These are phyloP conservation scores for Fusarium mexicanum DNA, from an alignment of 2,329 filamentous ascomycete genomes.

Conservation along the genomic window DNA sequence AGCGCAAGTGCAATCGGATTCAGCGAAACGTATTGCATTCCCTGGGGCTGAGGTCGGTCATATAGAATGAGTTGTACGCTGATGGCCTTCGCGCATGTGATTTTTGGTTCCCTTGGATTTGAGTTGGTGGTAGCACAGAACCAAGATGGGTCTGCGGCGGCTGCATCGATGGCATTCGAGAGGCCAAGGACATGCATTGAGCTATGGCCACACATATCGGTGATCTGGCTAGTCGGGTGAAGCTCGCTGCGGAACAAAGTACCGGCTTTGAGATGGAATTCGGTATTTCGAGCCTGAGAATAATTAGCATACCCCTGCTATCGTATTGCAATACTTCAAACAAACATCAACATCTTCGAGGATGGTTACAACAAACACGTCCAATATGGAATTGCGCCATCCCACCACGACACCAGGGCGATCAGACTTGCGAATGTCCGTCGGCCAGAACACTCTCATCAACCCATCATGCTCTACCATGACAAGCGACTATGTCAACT, in stretches of 20 bases:
- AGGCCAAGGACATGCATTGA: conserved; percentile 88
- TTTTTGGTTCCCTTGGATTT: conserved; percentile 68
- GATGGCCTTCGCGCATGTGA: conserved; percentile 76
- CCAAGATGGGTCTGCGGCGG: conserved; percentile 71
- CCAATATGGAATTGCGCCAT: conserved; percentile 91
- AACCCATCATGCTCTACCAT: conserved; percentile 84
- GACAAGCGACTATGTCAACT: conserved; percentile 53
- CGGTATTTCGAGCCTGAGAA: conserved; percentile 76
- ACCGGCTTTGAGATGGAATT: conserved; percentile 85
- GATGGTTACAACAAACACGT: conserved; percentile 89
- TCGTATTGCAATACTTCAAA: neutral
- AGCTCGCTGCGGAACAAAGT: conserved; percentile 84
- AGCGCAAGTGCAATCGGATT: conserved; percentile 88
- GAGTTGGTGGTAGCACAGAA: conserved; percentile 68
- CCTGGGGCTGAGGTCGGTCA: conserved; percentile 81
- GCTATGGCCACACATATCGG: conserved; percentile 83
- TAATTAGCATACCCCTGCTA: conserved; percentile 37
- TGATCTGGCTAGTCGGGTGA: conserved; percentile 82
- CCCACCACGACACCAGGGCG: conserved; percentile 88
- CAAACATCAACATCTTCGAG: conserved; percentile 90
- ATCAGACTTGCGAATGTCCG: conserved; percentile 78
- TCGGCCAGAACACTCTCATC: conserved; percentile 99
- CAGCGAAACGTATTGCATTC: conserved; percentile 97
- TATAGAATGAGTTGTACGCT: conserved; percentile 91
- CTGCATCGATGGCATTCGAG: conserved; percentile 70